Conservation (phyloP, 345 rosid genomes). For the Salix viminalis region DNA sequence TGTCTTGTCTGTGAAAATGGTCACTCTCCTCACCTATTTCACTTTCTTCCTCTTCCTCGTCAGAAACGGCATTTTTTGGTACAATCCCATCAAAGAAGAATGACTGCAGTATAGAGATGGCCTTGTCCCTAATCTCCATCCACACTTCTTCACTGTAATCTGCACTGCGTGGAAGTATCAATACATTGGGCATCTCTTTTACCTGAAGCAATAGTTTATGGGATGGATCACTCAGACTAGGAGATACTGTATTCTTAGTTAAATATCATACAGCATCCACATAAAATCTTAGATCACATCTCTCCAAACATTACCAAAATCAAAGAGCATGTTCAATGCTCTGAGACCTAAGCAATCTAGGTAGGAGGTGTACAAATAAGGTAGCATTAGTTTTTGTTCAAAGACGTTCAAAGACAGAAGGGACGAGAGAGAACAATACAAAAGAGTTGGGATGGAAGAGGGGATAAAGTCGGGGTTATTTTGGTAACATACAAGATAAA, state of each 20-base stretch:
- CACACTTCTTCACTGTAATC: slow-evolving; percentile 99
- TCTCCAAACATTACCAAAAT: background rate
- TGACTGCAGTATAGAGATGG: slow-evolving; percentile 72
- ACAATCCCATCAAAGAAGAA: slow-evolving; percentile 73
- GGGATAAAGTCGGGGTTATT: no score
- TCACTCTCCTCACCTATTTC: slow-evolving; percentile 53
- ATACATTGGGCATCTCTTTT: slow-evolving; percentile 98
- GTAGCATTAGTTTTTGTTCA: no score
- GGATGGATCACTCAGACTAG: background rate
- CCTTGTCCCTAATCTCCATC: slow-evolving; percentile 96
- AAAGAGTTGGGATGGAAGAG: no score
- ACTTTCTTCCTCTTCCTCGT: slow-evolving; percentile 68
- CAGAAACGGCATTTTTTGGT: slow-evolving; percentile 73
- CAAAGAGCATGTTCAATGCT: background rate
- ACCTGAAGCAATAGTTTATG: slow-evolving; percentile 43
- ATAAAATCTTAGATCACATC: background rate
- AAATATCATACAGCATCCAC: background rate
- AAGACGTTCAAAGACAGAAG: no score
- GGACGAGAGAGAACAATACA: no score
- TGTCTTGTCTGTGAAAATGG: slow-evolving; percentile 35
- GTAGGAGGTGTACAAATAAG: background rate
- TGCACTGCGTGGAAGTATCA: slow-evolving; percentile 95
- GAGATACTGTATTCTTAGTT: background rate
- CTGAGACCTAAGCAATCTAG: background rate
- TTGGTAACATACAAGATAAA: no score